These are phyloP conservation scores for Aquilaria yunnanensis DNA, from an alignment of 345 rosid genomes.

Conservation along the genomic window DNA sequence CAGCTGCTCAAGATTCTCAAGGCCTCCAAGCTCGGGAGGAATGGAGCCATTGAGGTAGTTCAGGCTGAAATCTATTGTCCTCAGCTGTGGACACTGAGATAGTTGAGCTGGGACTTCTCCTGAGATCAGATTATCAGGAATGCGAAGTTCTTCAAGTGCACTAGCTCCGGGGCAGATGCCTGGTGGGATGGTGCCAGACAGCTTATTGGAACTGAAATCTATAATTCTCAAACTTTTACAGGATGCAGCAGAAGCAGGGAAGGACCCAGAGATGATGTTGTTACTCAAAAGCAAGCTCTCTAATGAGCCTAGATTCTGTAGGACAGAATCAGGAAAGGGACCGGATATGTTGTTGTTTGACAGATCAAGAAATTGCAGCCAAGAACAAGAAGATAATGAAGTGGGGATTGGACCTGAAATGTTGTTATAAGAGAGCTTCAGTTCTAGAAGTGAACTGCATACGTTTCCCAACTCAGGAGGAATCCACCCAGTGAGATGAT, in stretches of 20 bases:
- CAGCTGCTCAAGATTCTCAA: constrained; percentile 77
- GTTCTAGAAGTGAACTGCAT: constrained; percentile 55
- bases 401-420: constrained; percentile 67
- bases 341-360: constrained; percentile 90
- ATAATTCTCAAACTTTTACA: constrained; percentile 57
- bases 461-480: constrained; percentile 68
- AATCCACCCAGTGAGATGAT: constrained; percentile 75
- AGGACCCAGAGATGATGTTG: constrained; percentile 64
- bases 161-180: constrained; percentile 84
- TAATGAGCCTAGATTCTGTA: constrained; percentile 46
- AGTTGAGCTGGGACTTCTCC: constrained; percentile 72
- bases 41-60: constrained; percentile 82
- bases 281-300: constrained; percentile 62
- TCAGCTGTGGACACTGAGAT: constrained; percentile 75
- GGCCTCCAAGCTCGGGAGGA: constrained; percentile 72
- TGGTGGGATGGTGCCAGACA: constrained; percentile 67
- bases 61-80: constrained; percentile 71
- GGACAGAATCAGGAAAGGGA: constrained; percentile 56
- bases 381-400: constrained; percentile 61
- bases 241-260: constrained; percentile 61
- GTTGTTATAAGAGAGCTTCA: constrained; percentile 69
- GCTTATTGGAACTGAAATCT: constrained; percentile 77
- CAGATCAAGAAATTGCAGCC: constrained; percentile 62
- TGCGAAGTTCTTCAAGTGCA: constrained; percentile 66
- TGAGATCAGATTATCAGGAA: constrained; percentile 68